Percentiles rank a stretch among this genome's conserved stretches.
These are phyloP conservation scores for Euphrasia confusa DNA, from an alignment of 257 asterid species.

Conservation along the genomic window DNA sequence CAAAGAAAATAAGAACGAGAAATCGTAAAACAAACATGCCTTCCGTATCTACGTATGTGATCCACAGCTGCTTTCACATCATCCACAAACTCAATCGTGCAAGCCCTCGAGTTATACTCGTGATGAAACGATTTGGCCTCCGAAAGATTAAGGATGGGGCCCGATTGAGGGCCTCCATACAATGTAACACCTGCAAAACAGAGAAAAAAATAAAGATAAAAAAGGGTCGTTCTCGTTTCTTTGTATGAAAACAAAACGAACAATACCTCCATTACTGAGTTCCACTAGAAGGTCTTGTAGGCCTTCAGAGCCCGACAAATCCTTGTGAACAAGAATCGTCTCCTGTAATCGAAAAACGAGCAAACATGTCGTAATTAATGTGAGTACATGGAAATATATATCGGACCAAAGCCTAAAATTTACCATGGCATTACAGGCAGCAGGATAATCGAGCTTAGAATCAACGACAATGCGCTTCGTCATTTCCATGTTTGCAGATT, in stretches of 20 bases:
- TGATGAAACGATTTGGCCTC: slow-evolving; percentile 41
- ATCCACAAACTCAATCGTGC: slow-evolving; percentile 54
- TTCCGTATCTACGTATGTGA: slow-evolving; percentile 52
- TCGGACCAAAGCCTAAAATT: not conserved
- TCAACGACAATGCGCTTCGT: slow-evolving; percentile 59
- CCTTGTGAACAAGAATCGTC: slow-evolving; percentile 72
- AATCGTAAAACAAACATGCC: slow-evolving; percentile 33
- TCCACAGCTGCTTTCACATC: slow-evolving; percentile 45
- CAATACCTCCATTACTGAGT: slow-evolving; percentile 59
- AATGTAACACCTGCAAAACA: slow-evolving; percentile 40
- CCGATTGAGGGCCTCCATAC: slow-evolving; percentile 57
- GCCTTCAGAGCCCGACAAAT: slow-evolving; percentile 40
- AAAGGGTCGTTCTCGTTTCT: not conserved
- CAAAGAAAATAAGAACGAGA: not conserved
- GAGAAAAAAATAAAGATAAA: not conserved
- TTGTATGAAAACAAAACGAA: not conserved
- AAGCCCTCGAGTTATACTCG: slow-evolving; percentile 52
- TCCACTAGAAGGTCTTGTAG: slow-evolving; percentile 55
- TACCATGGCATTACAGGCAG: slow-evolving; percentile 91
- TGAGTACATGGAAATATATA: not conserved
- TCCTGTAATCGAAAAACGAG: slow-evolving; percentile 35
- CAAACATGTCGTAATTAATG: too few relatives aligned
- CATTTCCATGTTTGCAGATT: slow-evolving; percentile 66
- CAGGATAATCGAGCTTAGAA: slow-evolving; percentile 81
- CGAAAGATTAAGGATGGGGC: slow-evolving; percentile 32